phyloP scores from a whole-genome alignment of 805 yeast genomes.

The Ogataea haglerorum region DNA sequence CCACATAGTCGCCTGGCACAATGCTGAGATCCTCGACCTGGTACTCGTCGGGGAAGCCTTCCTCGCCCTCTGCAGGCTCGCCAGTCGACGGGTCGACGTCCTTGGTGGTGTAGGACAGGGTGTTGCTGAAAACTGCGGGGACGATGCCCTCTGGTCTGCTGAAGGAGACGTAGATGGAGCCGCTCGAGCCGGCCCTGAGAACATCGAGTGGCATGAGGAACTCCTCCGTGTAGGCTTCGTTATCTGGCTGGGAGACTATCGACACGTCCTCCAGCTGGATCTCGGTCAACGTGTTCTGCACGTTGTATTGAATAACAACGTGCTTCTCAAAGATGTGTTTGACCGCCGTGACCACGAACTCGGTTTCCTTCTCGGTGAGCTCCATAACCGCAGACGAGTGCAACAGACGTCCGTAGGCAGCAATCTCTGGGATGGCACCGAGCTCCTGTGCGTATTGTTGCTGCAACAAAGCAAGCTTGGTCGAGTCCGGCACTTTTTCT shows the following conservation, averaged over 20 bases:
- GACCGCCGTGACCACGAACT: slow-evolving; percentile 79
- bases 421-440: slow-evolving; percentile 67
- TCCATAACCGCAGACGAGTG: slow-evolving; percentile 63
- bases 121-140: slow-evolving; percentile 52
- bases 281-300: slow-evolving; percentile 80
- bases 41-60: slow-evolving; percentile 91
- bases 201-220: slow-evolving; percentile 71
- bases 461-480: slow-evolving; percentile 39
- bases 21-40: slow-evolving; percentile 78
- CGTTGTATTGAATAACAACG: slow-evolving; percentile 75
- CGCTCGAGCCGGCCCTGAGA: slow-evolving; percentile 67
- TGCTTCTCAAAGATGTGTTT: slow-evolving; percentile 79
- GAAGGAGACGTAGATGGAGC: slow-evolving; percentile 76
- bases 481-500: slow-evolving; percentile 28
- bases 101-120: slow-evolving; percentile 68
- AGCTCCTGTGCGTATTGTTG: slow-evolving; percentile 72
- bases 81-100: slow-evolving; percentile 76
- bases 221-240: slow-evolving; percentile 58
- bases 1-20: slow-evolving; percentile 75
- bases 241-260: slow-evolving; percentile 63
- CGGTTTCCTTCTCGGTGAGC: slow-evolving; percentile 89
- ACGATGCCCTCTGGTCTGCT: slow-evolving; percentile 48
- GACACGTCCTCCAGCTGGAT: slow-evolving; percentile 73
- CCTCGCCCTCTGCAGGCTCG: slow-evolving; percentile 63
- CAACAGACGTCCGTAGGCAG: slow-evolving; percentile 67